These are phyloP conservation scores for Fusarium verticillioides DNA, from an alignment of 2,329 filamentous ascomycete genomes.

Conservation along the genomic window DNA sequence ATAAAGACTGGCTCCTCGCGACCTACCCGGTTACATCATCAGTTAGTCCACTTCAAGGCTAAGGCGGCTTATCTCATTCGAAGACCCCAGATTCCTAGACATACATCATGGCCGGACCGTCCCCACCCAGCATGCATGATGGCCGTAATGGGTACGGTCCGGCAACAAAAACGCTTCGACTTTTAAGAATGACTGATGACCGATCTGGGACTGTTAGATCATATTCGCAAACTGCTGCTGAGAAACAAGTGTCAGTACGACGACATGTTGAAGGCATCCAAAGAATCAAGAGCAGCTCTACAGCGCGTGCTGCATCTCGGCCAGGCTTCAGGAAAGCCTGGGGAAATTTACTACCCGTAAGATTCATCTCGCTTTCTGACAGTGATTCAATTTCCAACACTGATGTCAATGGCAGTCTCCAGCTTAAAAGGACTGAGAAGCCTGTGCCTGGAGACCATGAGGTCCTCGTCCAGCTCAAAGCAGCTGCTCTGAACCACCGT, in stretches of 20 bases:
- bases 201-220: neutral
- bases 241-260: accelerated
- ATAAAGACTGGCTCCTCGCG: neutral
- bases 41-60: neutral
- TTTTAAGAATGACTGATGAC: accelerated
- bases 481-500: neutral
- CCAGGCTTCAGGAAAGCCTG: neutral
- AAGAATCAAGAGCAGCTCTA: neutral
- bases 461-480: neutral
- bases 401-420: neutral
- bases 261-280: neutral
- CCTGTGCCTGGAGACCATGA: neutral
- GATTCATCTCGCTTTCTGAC: neutral
- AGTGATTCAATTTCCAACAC: neutral
- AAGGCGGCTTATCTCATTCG: neutral
- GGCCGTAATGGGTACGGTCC: neutral
- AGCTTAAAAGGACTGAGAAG: neutral
- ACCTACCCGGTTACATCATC: neutral
- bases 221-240: accelerated
- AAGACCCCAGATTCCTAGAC: neutral
- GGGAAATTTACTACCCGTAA: neutral
- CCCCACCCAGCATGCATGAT: no score
- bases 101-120: neutral
- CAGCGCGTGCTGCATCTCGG: neutral
- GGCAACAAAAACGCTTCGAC: neutral